phyloP scores from a whole-genome alignment of 192 early-diverging fungal species.

The Coemansia sp. region DNA sequence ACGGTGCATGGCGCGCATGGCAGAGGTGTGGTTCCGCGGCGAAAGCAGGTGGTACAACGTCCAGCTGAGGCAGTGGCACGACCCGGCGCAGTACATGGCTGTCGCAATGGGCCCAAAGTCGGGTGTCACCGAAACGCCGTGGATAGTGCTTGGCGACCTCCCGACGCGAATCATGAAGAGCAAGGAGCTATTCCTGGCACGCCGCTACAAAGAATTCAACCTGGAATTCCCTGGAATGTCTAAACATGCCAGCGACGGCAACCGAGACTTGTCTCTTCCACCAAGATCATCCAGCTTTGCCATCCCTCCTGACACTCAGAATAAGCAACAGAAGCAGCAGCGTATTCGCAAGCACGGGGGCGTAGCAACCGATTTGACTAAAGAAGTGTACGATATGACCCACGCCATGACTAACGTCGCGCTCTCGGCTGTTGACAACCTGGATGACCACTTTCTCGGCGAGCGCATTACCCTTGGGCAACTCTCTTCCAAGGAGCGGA shows the following conservation, averaged over 20 bases:
- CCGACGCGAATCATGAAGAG: slow-evolving; percentile 55
- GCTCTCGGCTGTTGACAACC: slow-evolving; percentile 21
- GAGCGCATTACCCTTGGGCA: slow-evolving; percentile 34
- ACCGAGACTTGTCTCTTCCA: background rate
- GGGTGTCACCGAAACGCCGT: slow-evolving; percentile 53
- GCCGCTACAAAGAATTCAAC: slow-evolving; percentile 53
- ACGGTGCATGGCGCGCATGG: slow-evolving; percentile 52
- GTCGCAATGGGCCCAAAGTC: slow-evolving; percentile 47
- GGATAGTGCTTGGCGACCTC: slow-evolving; percentile 54
- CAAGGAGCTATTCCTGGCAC: slow-evolving; percentile 53
- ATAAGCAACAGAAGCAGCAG: slow-evolving; percentile 18
- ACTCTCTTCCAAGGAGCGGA: slow-evolving; percentile 2
- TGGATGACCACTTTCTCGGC: slow-evolving; percentile 30
- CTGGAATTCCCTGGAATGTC: slow-evolving; percentile 41
- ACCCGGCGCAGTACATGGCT: slow-evolving; percentile 53
- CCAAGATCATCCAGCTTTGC: background rate
- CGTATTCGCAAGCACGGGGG: slow-evolving; percentile 19
- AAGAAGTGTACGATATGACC: slow-evolving; percentile 20
- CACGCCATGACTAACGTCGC: slow-evolving; percentile 35
- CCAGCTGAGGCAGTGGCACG: slow-evolving; percentile 51
- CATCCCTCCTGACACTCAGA: background rate
- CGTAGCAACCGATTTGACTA: slow-evolving; percentile 25
- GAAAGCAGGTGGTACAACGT: slow-evolving; percentile 40
- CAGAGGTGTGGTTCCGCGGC: slow-evolving; percentile 46
- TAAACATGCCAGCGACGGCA: slow-evolving; percentile 13